Evolutionary conservation across 768 basidiomycete genomes (phyloP), one percentile per base, ranked within the genome.

Genomic region (Astraeus odoratus): DNA sequence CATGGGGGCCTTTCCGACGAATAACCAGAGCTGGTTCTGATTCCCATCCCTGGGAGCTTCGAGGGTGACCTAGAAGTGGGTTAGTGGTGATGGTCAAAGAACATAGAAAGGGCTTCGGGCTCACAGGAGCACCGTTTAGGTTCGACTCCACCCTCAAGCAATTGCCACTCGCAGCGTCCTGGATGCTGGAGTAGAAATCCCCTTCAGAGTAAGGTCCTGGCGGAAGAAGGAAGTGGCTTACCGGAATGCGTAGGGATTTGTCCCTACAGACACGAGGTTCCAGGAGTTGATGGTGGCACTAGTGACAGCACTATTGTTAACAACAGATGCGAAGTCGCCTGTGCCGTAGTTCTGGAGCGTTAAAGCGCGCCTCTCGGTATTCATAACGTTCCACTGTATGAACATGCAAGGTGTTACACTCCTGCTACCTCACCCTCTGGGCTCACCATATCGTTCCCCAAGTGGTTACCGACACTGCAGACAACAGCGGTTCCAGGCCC

Each of bases 371-470:
- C 10, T 19, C 27, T 50, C 34, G 23, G 49, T 50, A 6, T 34
- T 39, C 15, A 39, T n/a, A 24, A 47, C 16, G 41, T 47, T 50
- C 49, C 49, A 47, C 49, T 50, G 26, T 16, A 16, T 5, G 12
- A 27, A 22, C 24, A 35, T 15, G 7, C 22, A 7, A 20, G 24
- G 34, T 16, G 34, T 22, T 25, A 15, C 12, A 8, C 18, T 6
- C 19, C 10, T 33, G 30, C 19, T 12, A 23, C 16, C 15, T 12
- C 1, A 15, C n/a, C 22, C 8, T 26, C 13, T n/a, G 20, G 10
- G 24, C 30, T 39, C 33, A 48, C 49, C 12, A 50, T 47, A 25
- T 43, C 49, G 31, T 43, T 47, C 18, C 49, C 46, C 20, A 34
- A 18, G 18, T 19, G 19, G 41, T 50, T 50, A 23, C 49, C 46